These are phyloP conservation scores for Triticum urartu DNA, from an alignment of 176 grass and related monocot genomes.

Conservation along the genomic window DNA sequence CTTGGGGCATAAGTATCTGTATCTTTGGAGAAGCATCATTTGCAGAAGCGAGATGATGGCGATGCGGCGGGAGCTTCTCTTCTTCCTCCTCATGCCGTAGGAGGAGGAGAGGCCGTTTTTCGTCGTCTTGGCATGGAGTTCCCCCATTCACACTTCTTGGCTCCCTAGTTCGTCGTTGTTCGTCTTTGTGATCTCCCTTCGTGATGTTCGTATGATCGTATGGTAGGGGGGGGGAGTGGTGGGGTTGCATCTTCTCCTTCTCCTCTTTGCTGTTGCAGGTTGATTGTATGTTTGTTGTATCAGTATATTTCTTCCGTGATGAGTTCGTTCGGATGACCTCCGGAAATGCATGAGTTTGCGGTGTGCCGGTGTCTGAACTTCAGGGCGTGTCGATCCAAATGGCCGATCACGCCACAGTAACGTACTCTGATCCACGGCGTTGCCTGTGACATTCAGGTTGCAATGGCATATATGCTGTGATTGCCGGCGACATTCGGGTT, in stretches of 20 bases:
- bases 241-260: background rate
- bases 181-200: background rate
- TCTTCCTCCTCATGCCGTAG: background rate
- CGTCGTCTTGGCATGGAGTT: background rate
- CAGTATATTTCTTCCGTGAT: background rate
- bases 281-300: background rate
- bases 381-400: background rate
- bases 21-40: background rate
- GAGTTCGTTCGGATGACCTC: background rate
- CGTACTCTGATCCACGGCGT: no score
- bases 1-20: background rate
- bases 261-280: background rate
- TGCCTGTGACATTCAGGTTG: background rate
- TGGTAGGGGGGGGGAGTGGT: background rate
- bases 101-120: background rate
- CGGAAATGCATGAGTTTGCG: background rate
- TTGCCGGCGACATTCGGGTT: background rate
- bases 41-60: background rate
- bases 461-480: no score
- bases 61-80: background rate
- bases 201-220: background rate
- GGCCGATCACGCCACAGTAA: no score
- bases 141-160: background rate
- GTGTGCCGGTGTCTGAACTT: background rate
- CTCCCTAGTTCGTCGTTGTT: background rate